A percentile compares a stretch with the other conserved stretches of the same genome.
Conservation (phyloP, 2,329 filamentous ascomycete genomes). For the Chrysosporium keratinophilum region DNA sequence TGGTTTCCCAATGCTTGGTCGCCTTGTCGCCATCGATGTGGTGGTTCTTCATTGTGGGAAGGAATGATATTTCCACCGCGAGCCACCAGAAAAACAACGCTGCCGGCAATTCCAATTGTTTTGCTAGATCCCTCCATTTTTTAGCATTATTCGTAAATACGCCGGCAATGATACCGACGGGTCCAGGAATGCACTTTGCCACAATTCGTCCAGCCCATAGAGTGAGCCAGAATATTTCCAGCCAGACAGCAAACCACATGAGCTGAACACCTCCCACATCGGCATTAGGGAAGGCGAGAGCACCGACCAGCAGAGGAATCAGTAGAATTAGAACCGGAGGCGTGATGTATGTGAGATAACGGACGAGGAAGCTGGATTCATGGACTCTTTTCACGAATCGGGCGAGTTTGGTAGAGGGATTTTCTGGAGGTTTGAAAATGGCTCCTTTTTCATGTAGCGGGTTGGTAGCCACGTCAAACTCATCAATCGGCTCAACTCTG, state of each 20-base stretch:
- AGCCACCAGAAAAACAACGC: slow-evolving; percentile 90
- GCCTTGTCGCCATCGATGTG: slow-evolving; percentile 44
- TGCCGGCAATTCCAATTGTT: slow-evolving; percentile 71
- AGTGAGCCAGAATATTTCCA: slow-evolving; percentile 85
- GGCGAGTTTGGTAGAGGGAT: slow-evolving; percentile 52
- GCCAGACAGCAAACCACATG: slow-evolving; percentile 90
- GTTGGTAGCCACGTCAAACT: slow-evolving; percentile 58
- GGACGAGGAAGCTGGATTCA: slow-evolving; percentile 54
- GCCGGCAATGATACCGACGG: slow-evolving; percentile 55
- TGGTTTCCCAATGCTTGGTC: slow-evolving; percentile 58
- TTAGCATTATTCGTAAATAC: slow-evolving; percentile 77
- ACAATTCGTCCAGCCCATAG: slow-evolving; percentile 67
- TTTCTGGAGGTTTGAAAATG: slow-evolving; percentile 54
- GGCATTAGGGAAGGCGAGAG: slow-evolving; percentile 47
- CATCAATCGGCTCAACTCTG: slow-evolving; percentile 49
- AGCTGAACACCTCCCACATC: slow-evolving; percentile 65
- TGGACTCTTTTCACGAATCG: slow-evolving; percentile 56
- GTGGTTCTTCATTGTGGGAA: slow-evolving; percentile 66
- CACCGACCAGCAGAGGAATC: slow-evolving; percentile 57
- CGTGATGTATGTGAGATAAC: slow-evolving; percentile 62
- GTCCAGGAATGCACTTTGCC: slow-evolving; percentile 53
- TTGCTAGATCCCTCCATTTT: slow-evolving; percentile 86
- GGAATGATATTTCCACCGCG: slow-evolving; percentile 72
- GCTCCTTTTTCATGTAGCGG: slow-evolving; percentile 57
- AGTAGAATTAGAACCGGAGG: slow-evolving; percentile 55